Conservation (phyloP, 768 basidiomycete species). For the Boletus edulis region DNA sequence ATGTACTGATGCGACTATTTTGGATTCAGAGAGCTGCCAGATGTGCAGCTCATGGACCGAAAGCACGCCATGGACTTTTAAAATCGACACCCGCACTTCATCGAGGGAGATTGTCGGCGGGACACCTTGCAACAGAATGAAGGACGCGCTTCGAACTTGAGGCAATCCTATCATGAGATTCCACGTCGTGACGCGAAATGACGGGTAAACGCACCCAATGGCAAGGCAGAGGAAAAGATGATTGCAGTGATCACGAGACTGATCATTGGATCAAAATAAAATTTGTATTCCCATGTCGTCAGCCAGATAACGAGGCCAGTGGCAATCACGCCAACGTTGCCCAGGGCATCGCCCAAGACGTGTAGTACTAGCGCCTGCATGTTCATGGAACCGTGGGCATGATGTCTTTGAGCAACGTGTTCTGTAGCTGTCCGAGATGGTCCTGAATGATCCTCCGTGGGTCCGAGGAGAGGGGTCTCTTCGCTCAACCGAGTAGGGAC, state of each 20-base stretch:
- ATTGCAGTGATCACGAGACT: constrained; percentile 93
- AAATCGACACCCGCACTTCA: constrained; percentile 80
- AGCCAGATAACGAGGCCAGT: constrained; percentile 95
- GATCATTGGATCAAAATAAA: constrained; percentile 91
- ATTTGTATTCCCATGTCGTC: constrained; percentile 78
- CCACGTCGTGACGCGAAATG: background rate
- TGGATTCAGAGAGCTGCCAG: constrained; percentile 96
- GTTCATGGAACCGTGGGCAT: constrained; percentile 83
- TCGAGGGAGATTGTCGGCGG: constrained; percentile 88
- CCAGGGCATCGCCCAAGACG: constrained; percentile 94
- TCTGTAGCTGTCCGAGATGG: constrained; percentile 16
- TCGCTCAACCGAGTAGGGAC: constrained; percentile 29
- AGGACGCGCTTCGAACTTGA: constrained; percentile 83
- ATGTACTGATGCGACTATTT: constrained; percentile 94
- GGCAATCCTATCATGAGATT: constrained; percentile 12
- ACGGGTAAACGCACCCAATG: constrained; percentile 58
- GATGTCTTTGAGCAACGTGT: constrained; percentile 19
- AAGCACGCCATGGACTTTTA: constrained; percentile 76
- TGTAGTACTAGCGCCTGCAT: constrained; percentile 96
- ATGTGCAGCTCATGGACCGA: constrained; percentile 93
- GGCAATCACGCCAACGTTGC: constrained; percentile 96
- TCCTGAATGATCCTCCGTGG: background rate
- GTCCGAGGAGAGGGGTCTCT: constrained; percentile 43
- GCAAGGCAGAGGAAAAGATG: constrained; percentile 94
- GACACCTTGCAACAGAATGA: constrained; percentile 93